Evolutionary conservation across 208 protist species (phyloP), one percentile per base, ranked within the genome.

Genomic region (Leishmania turanica): DNA sequence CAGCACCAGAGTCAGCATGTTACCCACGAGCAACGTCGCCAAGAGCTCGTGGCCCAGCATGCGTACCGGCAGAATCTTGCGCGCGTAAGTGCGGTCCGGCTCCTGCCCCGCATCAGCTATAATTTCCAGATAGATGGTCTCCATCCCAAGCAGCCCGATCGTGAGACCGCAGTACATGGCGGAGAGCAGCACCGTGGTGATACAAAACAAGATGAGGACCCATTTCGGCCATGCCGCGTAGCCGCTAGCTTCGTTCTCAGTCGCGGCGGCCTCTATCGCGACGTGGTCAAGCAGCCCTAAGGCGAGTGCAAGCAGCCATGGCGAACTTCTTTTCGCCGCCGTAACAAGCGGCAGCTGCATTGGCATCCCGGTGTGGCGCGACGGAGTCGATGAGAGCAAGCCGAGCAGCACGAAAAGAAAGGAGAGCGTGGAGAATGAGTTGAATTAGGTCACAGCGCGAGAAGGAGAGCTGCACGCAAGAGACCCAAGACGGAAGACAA

Each of bases 151-250:
- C 51, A 97, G 70, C 27, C 93, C 93, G 68, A 97, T 92, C 17
- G 93, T 97, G 19, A 97, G 84, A 3, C 93, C 93, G 79, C 90
- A 91, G 88, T 92, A 97, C 87, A 97, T 94, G 45, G 90, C 93
- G 5, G 92, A 88, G 40, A 95, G 75, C n/a, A 86, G 15, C 21
- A 95, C 82, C 34, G 77, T 92, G 65, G 87, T 40, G 37, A 90
- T 13, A 68, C 85, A 90, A 49, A 94, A 85, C 34, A 90, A 17
- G 4, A 93, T 54, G 34, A 93, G 84, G 1, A 84, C 53, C 77
- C 84, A 87, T 75, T 89, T 76, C 0, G 91, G 91, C 89, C 83
- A 92, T 7, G 78, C 73, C 15, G 79, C 84, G 82, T 90, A 92
- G 70, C 89, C 90, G 24, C 64, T 78, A 15, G 83, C 74, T n/a